Base-by-base conservation (phyloP, 306 rosid species). In the Abrus pulchellus region DNA sequence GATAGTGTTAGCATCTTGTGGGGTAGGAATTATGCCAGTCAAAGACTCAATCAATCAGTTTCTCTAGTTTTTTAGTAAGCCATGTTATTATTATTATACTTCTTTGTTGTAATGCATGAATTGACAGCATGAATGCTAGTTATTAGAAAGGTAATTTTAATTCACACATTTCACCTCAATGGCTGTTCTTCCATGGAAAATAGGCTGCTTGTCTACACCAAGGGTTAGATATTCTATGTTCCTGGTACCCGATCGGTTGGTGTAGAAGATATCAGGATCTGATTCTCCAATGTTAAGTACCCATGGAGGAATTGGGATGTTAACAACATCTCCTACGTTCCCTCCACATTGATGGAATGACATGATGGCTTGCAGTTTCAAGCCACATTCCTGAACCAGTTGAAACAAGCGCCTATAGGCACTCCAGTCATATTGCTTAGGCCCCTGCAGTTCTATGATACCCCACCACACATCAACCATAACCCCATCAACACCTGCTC, bases 401-500 rank as follows among this genome's bases (percentile, higher is more conserved):
- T 92, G 80, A 83, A 92, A 90, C 90, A 92, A 78, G 73, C 88
- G 88, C 77, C 90, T 85, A 7, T 94, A 91, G 45, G 92, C 93
- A 71, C 62, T 76, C 97, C 97, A 92, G 6, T 92, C 88, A 50
- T 92, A 88, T 52, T 87, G 79, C 83, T 90, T 88, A 41, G 98
- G 94, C 49, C 90, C 94, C 43, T 86, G 83, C 29, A 67, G 83
- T 78, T 92, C 97, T 75, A 86, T 81, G 68, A 94, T 90, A 77
- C 97, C 97, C 97, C 97, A 94, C 97, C 98, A 94, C n/a, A 91
- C 97, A 86, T 94, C 97, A 32, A 88, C 82, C 98, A 94, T 94
- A 1, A 94, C 97, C 14, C 98, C 97, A 64, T 94, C 97, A 9
- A 92, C 85, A 13, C 89, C 92, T 43, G 90, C 90, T 50, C 14